Evolutionary conservation across 306 rosid species (phyloP).

Genomic region (Alnus rubra): DNA sequence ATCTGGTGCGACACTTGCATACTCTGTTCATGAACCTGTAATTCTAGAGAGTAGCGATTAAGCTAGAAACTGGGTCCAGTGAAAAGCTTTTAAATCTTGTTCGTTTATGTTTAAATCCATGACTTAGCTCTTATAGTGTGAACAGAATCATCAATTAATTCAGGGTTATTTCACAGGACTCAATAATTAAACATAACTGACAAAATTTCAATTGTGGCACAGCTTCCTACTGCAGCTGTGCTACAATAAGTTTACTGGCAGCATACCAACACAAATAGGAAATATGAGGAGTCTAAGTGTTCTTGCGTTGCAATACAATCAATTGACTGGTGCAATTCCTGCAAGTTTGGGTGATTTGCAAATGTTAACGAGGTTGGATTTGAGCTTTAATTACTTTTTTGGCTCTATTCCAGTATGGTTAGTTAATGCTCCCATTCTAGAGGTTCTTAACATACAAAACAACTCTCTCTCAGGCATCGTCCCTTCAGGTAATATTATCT

Average conservation of each 20-base stretch:
- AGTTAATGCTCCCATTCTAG: slow-evolving; percentile 57
- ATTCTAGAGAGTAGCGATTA: not conserved
- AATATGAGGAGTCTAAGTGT: no score
- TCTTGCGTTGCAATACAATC: no score
- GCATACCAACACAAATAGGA: no score
- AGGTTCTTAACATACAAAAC: slow-evolving; percentile 63
- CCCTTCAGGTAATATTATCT: no score
- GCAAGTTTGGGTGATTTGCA: slow-evolving; percentile 62
- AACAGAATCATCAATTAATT: not conserved
- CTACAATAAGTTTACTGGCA: no score
- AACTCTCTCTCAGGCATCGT: no score
- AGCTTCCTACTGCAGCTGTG: no score
- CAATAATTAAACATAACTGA: not conserved
- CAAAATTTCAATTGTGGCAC: no score
- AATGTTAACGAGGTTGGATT: slow-evolving; percentile 58
- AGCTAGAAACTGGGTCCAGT: not conserved
- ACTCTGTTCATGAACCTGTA: not conserved
- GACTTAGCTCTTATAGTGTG: no score
- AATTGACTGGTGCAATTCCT: no score
- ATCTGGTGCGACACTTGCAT: not conserved
- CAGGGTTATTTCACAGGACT: not conserved
- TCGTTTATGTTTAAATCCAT: no score
- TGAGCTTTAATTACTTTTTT: slow-evolving; percentile 71
- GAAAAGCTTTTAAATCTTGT: not conserved
- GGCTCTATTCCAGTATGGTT: slow-evolving; percentile 77